Base-by-base conservation (phyloP, 495 filamentous ascomycete genomes). In the Lophiostoma macrostomum region DNA sequence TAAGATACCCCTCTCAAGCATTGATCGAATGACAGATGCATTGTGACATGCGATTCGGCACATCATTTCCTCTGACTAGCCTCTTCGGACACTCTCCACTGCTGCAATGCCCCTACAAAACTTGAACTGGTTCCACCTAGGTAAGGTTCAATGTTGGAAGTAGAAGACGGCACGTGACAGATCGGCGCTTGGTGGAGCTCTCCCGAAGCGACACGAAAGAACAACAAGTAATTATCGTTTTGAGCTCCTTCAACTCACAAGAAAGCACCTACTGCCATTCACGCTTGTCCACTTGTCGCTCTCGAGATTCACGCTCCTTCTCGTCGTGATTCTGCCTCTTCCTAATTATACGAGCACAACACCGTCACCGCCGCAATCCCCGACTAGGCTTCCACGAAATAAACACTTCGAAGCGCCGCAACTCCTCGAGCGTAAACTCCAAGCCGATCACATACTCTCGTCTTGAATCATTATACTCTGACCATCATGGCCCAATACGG, bases 401-500 rank as follows among this genome's bases (percentile, higher is more conserved):
- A n/a, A 25, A 10, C 36, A 41, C 24, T 34, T 23, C n/a, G n/a
- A n/a, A n/a, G n/a, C n/a, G n/a, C n/a, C n/a, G n/a, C 35, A 6
- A 38, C 35, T 6, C 11, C 7, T 38, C 6, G 10, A 6, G 16
- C 35, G 19, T 38, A 38, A 6, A 8, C 8, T 38, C 16, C 35
- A 10, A 10, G 8, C 35, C 35, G 7, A 10, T n/a, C 43, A 13
- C 53, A 30, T 24, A n/a, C 14, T 23, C 25, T 29, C 16, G n/a
- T 27, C 38, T 12, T 27, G 22, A 2, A 41, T 14, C 16, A 19
- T 30, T 14, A 40, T 14, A 4, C 13, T 18, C 25, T 24, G 5
- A 35, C 25, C 40, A 38, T 44, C 58, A 91, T 90, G 87, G 80
- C 86, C 69, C 79, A 88, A 71, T 90, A 85, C 76, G 90, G 91